Evolutionary conservation across 1,139 yeast species (phyloP).

Genomic region (Suhomyces anneliseae): DNA sequence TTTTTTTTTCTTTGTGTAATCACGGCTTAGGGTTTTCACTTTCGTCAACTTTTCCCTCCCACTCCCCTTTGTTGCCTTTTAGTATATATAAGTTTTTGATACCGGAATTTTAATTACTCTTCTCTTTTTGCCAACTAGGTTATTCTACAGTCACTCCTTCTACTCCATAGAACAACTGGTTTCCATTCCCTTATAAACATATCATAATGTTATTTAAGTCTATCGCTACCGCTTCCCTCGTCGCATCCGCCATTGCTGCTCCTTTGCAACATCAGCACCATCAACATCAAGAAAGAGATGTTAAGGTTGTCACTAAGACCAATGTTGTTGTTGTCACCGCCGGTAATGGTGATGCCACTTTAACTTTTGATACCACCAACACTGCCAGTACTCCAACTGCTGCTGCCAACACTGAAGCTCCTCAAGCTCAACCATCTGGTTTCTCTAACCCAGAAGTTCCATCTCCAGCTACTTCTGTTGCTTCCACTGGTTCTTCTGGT

Average conservation of each 20-base stretch:
- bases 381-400: conserved; percentile 11
- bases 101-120: not conserved
- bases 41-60: conserved; percentile 6
- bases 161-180: conserved; percentile 20
- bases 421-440: conserved; percentile 5
- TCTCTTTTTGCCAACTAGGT: conserved; percentile 10
- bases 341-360: conserved; percentile 11
- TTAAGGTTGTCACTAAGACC: conserved; percentile 34
- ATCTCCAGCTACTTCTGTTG: conserved; percentile 8
- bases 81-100: conserved; percentile 4
- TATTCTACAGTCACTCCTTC: conserved; percentile 27
- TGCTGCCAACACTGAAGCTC: conserved; percentile 7
- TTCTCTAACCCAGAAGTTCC: not conserved
- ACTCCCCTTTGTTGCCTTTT: no score
- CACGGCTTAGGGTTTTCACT: conserved; percentile 5
- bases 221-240: conserved; percentile 23
- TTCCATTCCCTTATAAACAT: conserved; percentile 4
- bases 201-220: conserved; percentile 26
- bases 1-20: conserved; percentile 1
- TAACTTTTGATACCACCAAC: conserved; percentile 6
- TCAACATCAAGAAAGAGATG: conserved; percentile 39
- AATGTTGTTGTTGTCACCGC: conserved; percentile 16
- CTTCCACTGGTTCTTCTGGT: conserved; percentile 25
- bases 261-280: conserved; percentile 39
- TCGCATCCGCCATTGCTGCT: conserved; percentile 26